Evolutionary conservation across 495 filamentous ascomycete species (phyloP), one percentile per base, ranked within the genome.

Genomic region (Hyaloscypha finlandica): DNA sequence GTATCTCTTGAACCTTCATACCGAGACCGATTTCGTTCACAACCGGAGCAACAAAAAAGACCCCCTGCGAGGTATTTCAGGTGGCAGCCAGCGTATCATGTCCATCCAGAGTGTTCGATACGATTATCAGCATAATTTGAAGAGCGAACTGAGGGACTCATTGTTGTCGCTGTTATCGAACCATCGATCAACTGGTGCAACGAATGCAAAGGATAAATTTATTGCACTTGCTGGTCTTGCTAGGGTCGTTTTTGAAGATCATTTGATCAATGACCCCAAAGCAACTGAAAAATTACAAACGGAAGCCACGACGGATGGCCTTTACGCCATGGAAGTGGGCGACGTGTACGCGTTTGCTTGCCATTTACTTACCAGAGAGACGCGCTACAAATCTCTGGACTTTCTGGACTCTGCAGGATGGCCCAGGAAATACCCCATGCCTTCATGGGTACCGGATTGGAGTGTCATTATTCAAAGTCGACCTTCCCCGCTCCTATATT

Each of bases 371-470:
- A 14, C 16, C 42, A 48, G 16, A 19, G 42, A 48, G 4, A 32
- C 22, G 9, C 33, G 35, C 4, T 16, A 48, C 29, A 22, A 20
- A 22, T 8, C 59, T 42, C 37, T 61, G 20, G 59, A 61, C 35
- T 61, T 61, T 30, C 59, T 61, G 4, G 59, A 61, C 22, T 61
- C 19, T 25, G 59, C 59, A 8, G 59, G 59, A 22, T 16, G 0
- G 35, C 59, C 59, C 4, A 48, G 19, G 29, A 61, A 42, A 22
- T 20, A n/a, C 9, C 19, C 35, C n/a, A 20, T 61, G 59, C 59
- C 59, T 22, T 61, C 59, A 42, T 61, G 59, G 59, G 59, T 61
- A 20, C 59, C 59, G 12, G 59, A 61, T 48, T 61, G 59, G 59
- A 48, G 59, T 37, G 42, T 48, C 42, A 6, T 6, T 6, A 61